phyloP scores from a whole-genome alignment of 1,284 basidiomycete species.

The Ceratobasidium theobromae region DNA sequence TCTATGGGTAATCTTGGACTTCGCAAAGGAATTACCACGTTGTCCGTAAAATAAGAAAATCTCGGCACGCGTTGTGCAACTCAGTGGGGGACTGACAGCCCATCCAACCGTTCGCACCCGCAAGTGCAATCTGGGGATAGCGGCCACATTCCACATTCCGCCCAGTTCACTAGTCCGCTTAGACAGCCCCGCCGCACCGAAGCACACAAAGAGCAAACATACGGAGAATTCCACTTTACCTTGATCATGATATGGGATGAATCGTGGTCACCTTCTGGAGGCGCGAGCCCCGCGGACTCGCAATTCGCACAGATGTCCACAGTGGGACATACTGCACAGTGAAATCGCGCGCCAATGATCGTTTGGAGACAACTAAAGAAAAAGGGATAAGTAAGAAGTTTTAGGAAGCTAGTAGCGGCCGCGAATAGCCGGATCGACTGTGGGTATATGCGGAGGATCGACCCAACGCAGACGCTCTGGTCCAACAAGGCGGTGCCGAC shows the following conservation, averaged over 20 bases:
- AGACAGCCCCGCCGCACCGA: neutral
- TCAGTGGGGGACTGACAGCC: too few species aligned
- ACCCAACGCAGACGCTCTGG: neutral
- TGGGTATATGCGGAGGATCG: too few species aligned
- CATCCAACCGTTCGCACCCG: too few species aligned
- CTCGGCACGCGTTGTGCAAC: neutral
- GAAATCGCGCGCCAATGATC: constrained; percentile 86
- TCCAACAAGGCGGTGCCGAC: neutral
- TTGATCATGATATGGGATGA: constrained; percentile 92
- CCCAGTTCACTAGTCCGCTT: too few species aligned
- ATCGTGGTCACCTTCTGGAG: constrained; percentile 67
- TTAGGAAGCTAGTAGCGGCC: neutral
- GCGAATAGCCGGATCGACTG: too few species aligned
- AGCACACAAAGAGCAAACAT: neutral
- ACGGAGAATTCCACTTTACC: constrained; percentile 48
- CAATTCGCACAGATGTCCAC: constrained; percentile 88
- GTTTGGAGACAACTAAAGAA: constrained; percentile 75
- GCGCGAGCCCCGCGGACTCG: constrained; percentile 75
- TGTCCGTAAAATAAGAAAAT: neutral
- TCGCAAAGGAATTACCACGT: neutral
- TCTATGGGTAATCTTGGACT: neutral
- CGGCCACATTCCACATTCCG: too few species aligned
- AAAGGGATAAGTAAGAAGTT: neutral
- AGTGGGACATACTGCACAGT: constrained; percentile 81
- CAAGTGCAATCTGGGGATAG: too few species aligned